phyloP scores from a whole-genome alignment of 106 monocot species.

The Dioscorea alata region DNA sequence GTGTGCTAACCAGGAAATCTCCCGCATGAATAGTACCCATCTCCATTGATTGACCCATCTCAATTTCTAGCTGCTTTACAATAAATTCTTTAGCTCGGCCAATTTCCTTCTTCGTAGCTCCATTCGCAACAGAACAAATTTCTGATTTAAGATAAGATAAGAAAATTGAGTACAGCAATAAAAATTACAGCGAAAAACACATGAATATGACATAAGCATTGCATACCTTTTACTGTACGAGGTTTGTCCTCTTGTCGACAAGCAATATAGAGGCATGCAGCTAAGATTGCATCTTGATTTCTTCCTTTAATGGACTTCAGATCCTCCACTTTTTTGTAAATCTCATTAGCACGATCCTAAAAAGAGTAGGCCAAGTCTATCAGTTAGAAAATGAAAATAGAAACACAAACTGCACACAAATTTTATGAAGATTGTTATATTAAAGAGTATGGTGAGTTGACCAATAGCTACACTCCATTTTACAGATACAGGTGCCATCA shows the following conservation, averaged over 20 bases:
- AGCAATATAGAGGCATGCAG: slow-evolving; percentile 24
- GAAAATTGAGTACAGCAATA: too few species aligned
- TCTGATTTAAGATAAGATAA: background rate
- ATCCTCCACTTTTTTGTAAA: slow-evolving; percentile 26
- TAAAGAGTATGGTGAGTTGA: too few species aligned
- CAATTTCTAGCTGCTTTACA: slow-evolving; percentile 23
- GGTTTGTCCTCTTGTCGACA: slow-evolving; percentile 27
- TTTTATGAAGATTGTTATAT: too few species aligned
- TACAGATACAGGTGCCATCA: too few species aligned
- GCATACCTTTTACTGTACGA: slow-evolving; percentile 18
- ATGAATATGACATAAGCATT: too few species aligned
- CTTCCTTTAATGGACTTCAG: slow-evolving; percentile 20
- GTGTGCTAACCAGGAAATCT: slow-evolving; percentile 16
- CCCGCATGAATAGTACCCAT: slow-evolving; percentile 24
- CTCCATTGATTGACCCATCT: slow-evolving; percentile 29
- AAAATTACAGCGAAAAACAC: too few species aligned
- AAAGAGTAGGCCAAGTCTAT: background rate
- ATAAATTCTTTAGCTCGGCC: slow-evolving; percentile 25
- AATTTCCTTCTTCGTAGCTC: slow-evolving; percentile 23
- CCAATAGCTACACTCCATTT: too few species aligned
- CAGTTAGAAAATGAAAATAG: slow-evolving; percentile 2
- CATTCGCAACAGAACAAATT: slow-evolving; percentile 21
- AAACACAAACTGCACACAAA: too few species aligned
- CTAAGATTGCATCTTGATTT: slow-evolving; percentile 26
- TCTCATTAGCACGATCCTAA: slow-evolving; percentile 20